Percentiles rank a stretch among this genome's conserved stretches.
These are phyloP conservation scores for Naganishia antarctica DNA, from an alignment of 768 basidiomycete species.

Conservation along the genomic window DNA sequence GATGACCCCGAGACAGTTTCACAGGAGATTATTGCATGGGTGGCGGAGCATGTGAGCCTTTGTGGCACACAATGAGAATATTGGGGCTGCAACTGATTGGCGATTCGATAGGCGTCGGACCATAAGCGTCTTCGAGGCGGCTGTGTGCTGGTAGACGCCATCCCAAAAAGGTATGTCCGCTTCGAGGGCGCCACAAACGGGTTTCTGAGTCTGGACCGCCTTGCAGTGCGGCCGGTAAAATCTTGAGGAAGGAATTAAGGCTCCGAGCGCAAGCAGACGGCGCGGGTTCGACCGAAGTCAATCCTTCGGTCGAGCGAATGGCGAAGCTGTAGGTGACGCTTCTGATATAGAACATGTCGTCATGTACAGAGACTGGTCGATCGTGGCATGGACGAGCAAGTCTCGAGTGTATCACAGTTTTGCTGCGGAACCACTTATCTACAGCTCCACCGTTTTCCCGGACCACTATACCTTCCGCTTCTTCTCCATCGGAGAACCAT, in stretches of 20 bases:
- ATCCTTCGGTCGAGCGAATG: constrained; percentile 6
- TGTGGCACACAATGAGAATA: no score
- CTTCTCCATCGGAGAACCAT: background rate
- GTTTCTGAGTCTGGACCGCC: background rate
- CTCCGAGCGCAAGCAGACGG: background rate
- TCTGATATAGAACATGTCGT: no score
- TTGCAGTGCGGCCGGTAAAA: constrained; percentile 75
- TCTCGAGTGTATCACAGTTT: no score
- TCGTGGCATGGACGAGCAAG: no score
- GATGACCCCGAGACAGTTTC: constrained; percentile 31
- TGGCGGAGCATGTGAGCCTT: constrained; percentile 51
- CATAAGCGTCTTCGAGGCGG: constrained; percentile 76
- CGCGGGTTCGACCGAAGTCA: background rate
- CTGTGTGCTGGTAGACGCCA: constrained; percentile 55
- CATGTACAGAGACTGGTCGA: no score
- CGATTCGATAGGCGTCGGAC: constrained; percentile 51
- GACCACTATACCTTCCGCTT: background rate
- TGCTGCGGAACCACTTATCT: no score
- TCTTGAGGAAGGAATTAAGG: constrained; percentile 65
- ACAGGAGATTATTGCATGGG: constrained; percentile 62
- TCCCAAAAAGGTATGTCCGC: constrained; percentile 65
- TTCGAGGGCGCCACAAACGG: background rate
- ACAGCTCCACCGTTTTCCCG: no score
- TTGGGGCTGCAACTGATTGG: background rate
- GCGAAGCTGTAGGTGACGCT: background rate